Base-by-base conservation (phyloP, 306 rosid species). In the Cucurbita ficifolia region DNA sequence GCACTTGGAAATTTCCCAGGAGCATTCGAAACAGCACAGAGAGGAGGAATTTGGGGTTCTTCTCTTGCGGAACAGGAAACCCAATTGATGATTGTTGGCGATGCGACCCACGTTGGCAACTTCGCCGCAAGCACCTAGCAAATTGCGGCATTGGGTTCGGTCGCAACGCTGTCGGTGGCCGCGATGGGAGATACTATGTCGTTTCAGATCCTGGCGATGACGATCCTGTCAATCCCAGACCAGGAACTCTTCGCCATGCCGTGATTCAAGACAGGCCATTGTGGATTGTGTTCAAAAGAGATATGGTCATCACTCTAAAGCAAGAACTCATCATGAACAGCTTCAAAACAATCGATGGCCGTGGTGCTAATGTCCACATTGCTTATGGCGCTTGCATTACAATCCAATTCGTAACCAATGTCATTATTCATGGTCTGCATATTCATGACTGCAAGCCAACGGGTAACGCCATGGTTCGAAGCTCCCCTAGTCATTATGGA, bases 1-100 rank as follows among this genome's bases (percentile, higher is more conserved):
- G 3, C n/a, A 43, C 16, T 55, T 10, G 16, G 61, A 45, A 36
- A 43, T 52, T 62, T 55, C 17, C 19, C 89, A 89, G 97, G 97
- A 74, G 75, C 67, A 85, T 89, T 53, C 86, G 86, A 63, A 94
- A 91, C 53, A 70, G 85, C 72, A 89, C 92, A 2, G 87, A 76
- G 36, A 81, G 97, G 51, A 86, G 99, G 82, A 88, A 82, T 6
- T 81, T 94, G 83, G 89, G 86, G 17, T 94, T 58, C 67, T 90
- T 94, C 85, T 80, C 98, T n/a, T 94, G 98, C 8, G 91, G 82
- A 48, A 87, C 88, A 3, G 99, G 99, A 11, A 94, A 94, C 35
- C 96, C 99, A 19, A 87, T 94, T 7, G 99, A 94, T 65, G 99
- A 94, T 73, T 94, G 99, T 73, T 94, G 99, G 99, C 93, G 97